These are phyloP conservation scores for Candida sonorensis DNA, from an alignment of 805 yeast species.

Conservation along the genomic window DNA sequence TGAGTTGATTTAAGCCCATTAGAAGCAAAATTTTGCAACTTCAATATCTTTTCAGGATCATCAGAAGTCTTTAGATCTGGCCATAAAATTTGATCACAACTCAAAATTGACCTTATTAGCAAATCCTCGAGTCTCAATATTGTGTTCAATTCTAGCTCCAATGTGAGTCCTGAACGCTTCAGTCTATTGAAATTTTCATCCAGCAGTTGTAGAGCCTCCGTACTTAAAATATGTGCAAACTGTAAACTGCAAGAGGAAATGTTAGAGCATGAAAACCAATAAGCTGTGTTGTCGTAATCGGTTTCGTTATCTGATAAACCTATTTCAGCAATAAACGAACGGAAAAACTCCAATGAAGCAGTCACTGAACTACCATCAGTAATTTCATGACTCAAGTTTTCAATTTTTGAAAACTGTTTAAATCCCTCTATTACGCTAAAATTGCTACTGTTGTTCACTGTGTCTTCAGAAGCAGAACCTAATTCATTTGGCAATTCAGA, in stretches of 20 bases:
- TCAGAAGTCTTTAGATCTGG: conserved; percentile 12
- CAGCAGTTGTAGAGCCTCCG: conserved; percentile 13
- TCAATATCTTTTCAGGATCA: conserved; percentile 1
- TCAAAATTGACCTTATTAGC: conserved; percentile 22
- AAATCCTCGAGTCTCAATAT: conserved; percentile 29
- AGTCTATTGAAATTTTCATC: conserved; percentile 17
- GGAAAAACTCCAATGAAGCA: conserved; percentile 1
- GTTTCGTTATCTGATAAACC: conserved; percentile 22
- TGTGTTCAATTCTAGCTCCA: conserved; percentile 16
- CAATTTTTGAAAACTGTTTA: no score
- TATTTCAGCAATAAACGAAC: conserved; percentile 7
- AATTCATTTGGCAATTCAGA: no score
- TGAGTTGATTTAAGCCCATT: conserved; percentile 28
- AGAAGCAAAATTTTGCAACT: conserved; percentile 11
- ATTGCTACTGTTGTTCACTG: no score
- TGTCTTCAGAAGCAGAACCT: no score
- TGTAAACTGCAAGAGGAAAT: conserved; percentile 17
- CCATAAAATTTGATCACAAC: conserved; percentile 16
- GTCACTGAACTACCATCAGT: no score
- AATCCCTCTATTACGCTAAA: no score
- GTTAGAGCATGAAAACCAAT: conserved; percentile 6
- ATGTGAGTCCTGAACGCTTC: conserved; percentile 10
- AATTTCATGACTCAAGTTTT: no score
- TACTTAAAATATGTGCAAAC: conserved; percentile 16
- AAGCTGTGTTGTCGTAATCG: conserved; percentile 4